A percentile compares a stretch with the other conserved stretches of the same genome.
Conservation (phyloP, 2,329 filamentous ascomycete genomes). For the Dothistroma pini region DNA sequence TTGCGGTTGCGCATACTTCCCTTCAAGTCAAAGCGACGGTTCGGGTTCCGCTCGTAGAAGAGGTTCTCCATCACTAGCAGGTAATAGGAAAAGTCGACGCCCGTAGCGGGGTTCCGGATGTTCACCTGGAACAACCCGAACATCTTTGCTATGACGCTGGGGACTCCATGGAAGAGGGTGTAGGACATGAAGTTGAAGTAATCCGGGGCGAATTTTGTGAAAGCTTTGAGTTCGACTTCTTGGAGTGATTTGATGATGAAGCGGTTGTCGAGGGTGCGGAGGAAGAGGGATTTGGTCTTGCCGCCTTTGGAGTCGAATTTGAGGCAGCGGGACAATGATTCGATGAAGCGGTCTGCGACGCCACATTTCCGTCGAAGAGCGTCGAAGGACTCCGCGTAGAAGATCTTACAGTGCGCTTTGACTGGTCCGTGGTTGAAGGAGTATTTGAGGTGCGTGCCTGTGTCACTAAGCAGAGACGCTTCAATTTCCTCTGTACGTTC, state of each 20-base stretch:
- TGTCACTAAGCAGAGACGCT: slow-evolving; percentile 75
- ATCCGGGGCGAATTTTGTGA: slow-evolving; percentile 89
- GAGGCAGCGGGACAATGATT: slow-evolving; percentile 88
- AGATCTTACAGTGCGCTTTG: slow-evolving; percentile 95
- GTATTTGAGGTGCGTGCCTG: slow-evolving; percentile 91
- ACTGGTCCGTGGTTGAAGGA: slow-evolving; percentile 93
- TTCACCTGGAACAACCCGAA: slow-evolving; percentile 96
- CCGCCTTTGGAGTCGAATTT: slow-evolving; percentile 99
- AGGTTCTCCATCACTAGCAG: slow-evolving; percentile 95
- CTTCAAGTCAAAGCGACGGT: slow-evolving; percentile 81
- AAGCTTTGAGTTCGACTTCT: slow-evolving; percentile 86
- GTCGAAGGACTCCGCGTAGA: slow-evolving; percentile 97
- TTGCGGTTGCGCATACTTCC: slow-evolving; percentile 98
- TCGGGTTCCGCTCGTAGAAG: slow-evolving; percentile 90
- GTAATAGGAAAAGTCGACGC: slow-evolving; percentile 91
- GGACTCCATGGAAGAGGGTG: slow-evolving; percentile 85
- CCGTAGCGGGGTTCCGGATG: slow-evolving; percentile 90
- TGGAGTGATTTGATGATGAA: slow-evolving; percentile 91
- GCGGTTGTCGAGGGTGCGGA: slow-evolving; percentile 93
- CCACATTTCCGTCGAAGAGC: slow-evolving; percentile 89
- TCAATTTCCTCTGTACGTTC: slow-evolving; percentile 71
- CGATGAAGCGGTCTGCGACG: slow-evolving; percentile 87
- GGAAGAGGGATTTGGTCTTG: slow-evolving; percentile 94
- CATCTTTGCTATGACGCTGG: slow-evolving; percentile 98
- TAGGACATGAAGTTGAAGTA: slow-evolving; percentile 98